These are phyloP conservation scores for Nannochloris sp. DNA, from an alignment of 139 green algal genomes.

Conservation along the genomic window DNA sequence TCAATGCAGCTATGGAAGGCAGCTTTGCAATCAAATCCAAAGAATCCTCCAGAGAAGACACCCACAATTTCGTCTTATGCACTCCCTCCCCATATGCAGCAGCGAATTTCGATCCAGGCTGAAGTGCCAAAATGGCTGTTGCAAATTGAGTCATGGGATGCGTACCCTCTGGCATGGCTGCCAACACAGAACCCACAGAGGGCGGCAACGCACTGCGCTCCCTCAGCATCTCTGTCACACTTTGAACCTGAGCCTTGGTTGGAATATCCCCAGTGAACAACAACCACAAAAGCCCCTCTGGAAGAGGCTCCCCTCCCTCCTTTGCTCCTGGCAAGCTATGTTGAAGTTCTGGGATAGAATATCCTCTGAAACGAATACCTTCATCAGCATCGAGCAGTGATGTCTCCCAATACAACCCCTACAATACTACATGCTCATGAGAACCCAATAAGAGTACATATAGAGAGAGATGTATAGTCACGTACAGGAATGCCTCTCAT, in stretches of 20 bases:
- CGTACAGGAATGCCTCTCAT: conserved; percentile 87
- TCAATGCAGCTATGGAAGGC: conserved; percentile 74
- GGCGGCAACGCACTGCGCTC: conserved; percentile 43
- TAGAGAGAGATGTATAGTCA: background rate
- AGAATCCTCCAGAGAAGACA: conserved; percentile 80
- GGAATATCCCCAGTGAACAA: conserved; percentile 84
- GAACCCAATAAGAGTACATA: background rate
- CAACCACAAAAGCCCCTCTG: conserved; percentile 95
- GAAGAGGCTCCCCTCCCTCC: conserved; percentile 77
- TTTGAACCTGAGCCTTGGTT: conserved; percentile 55
- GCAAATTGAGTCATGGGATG: conserved; percentile 94
- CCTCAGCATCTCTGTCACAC: conserved; percentile 64
- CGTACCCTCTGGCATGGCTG: conserved; percentile 59
- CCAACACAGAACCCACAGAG: conserved; percentile 62
- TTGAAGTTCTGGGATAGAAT: conserved; percentile 89
- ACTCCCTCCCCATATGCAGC: conserved; percentile 72
- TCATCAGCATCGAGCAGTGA: conserved; percentile 92
- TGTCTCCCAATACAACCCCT: conserved; percentile 92
- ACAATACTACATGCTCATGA: background rate
- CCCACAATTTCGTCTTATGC: conserved; percentile 83
- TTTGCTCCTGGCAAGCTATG: conserved; percentile 18
- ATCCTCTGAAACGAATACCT: conserved; percentile 92
- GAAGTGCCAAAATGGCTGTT: conserved; percentile 64
- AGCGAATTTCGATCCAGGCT: conserved; percentile 77
- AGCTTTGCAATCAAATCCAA: conserved; percentile 93